Conservation (phyloP, 768 basidiomycete species). For the Termitomyces sp. region DNA sequence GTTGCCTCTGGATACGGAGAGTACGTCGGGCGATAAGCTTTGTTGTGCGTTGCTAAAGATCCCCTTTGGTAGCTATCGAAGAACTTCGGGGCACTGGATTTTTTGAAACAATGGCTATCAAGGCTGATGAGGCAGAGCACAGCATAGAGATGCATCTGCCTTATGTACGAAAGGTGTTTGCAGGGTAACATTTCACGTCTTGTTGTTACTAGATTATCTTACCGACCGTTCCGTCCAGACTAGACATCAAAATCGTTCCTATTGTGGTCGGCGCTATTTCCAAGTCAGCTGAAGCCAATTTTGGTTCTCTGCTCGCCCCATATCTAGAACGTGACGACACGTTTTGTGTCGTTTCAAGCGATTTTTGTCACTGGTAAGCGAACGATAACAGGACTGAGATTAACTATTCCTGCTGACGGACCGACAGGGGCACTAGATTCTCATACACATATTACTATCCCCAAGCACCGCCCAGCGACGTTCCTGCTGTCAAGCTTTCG, state of each 20-base stretch:
- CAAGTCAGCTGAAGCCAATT: slow-evolving; percentile 50
- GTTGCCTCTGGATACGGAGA: slow-evolving; percentile 70
- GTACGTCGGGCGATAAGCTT: slow-evolving; percentile 37
- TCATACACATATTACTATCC: slow-evolving; percentile 87
- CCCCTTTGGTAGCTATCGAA: slow-evolving; percentile 46
- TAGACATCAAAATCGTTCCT: slow-evolving; percentile 80
- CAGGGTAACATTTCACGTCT: slow-evolving; percentile 46
- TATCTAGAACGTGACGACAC: slow-evolving; percentile 77
- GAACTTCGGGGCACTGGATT: slow-evolving; percentile 59
- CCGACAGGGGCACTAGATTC: slow-evolving; percentile 68
- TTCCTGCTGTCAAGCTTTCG: slow-evolving; percentile 45
- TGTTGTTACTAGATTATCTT: neutral
- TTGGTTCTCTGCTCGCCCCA: slow-evolving; percentile 70
- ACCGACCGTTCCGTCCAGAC: slow-evolving; percentile 28
- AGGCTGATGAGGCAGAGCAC: slow-evolving; percentile 89
- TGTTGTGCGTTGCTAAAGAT: neutral
- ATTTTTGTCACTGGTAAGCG: slow-evolving; percentile 95
- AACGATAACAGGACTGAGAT: neutral
- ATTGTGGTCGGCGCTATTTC: slow-evolving; percentile 83
- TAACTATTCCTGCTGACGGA: neutral
- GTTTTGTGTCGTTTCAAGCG: slow-evolving; percentile 87
- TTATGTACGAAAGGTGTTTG: slow-evolving; percentile 79
- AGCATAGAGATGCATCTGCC: slow-evolving; percentile 98
- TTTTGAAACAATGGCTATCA: slow-evolving; percentile 61
- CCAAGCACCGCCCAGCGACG: slow-evolving; percentile 41